phyloP scores from a whole-genome alignment of 495 filamentous ascomycete genomes.

The Penicillium angulare region DNA sequence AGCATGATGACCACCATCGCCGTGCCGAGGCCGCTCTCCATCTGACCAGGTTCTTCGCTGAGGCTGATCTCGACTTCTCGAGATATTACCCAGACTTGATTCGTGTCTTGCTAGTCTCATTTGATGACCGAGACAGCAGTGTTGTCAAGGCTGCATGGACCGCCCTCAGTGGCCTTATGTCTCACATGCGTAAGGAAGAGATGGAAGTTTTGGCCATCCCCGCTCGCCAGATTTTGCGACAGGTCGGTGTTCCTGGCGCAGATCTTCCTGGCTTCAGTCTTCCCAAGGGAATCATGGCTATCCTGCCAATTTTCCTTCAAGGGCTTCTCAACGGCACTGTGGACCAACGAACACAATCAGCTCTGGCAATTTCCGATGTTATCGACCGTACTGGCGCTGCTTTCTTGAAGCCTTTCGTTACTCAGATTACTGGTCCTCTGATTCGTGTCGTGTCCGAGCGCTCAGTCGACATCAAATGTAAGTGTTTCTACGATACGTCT shows the following conservation, averaged over 20 bases:
- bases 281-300: conserved; percentile 96
- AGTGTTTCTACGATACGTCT: conserved; percentile 7
- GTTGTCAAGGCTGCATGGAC: conserved; percentile 94
- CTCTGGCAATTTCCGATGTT: conserved; percentile 91
- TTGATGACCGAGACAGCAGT: conserved; percentile 78
- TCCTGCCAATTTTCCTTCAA: conserved; percentile 95
- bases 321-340: conserved; percentile 93
- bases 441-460: conserved; percentile 96
- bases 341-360: conserved; percentile 88
- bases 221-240: conserved; percentile 77
- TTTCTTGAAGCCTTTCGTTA: conserved; percentile 88
- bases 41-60: conserved; percentile 83
- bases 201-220: conserved; percentile 93
- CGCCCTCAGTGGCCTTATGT: conserved; percentile 83
- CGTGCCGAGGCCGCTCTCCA: conserved; percentile 75
- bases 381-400: conserved; percentile 84
- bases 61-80: conserved; percentile 82
- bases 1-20: conserved; percentile 87
- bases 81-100: conserved; percentile 94
- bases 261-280: conserved; percentile 86
- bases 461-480: conserved; percentile 86
- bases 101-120: conserved; percentile 81
- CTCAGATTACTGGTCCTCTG: conserved; percentile 93
- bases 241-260: conserved; percentile 82
- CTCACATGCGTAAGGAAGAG: conserved; percentile 90